Evolutionary conservation across 495 filamentous ascomycete genomes (phyloP).

Genomic region (Tuber melanosporum): DNA sequence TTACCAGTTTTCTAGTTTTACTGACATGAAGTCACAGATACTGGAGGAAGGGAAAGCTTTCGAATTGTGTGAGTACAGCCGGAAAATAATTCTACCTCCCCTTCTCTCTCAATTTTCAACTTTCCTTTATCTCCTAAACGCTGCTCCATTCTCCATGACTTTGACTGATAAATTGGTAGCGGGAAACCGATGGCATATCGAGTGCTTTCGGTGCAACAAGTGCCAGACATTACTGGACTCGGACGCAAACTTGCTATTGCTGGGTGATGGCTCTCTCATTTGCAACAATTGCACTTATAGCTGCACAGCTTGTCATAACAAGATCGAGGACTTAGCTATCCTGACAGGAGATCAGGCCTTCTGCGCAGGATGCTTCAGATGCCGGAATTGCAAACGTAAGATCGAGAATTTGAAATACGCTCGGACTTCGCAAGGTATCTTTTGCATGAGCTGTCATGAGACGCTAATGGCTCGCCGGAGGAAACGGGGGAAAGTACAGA

Average conservation of each 20-base stretch:
- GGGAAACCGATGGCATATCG: constrained; percentile 97
- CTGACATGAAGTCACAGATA: constrained; percentile 54
- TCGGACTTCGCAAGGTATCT: constrained; percentile 94
- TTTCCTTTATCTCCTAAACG: not conserved
- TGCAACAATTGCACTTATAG: constrained; percentile 99
- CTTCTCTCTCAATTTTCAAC: constrained; percentile 4
- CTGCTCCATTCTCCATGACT: constrained; percentile 8
- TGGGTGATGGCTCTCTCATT: constrained; percentile 95
- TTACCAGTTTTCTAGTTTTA: constrained; percentile 74
- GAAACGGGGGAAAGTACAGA: constrained; percentile 72
- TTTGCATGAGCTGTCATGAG: constrained; percentile 99
- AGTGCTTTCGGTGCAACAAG: constrained; percentile 97
- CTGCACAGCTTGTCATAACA: constrained; percentile 92
- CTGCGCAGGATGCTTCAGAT: constrained; percentile 93
- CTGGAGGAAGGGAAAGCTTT: constrained; percentile 98
- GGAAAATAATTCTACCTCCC: constrained; percentile 4
- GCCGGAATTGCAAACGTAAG: constrained; percentile 94
- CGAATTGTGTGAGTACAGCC: constrained; percentile 71
- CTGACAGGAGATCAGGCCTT: constrained; percentile 98
- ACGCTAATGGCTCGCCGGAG: constrained; percentile 92
- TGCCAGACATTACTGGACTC: constrained; percentile 94
- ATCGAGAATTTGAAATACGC: constrained; percentile 99
- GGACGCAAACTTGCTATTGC: constrained; percentile 92
- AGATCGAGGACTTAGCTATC: constrained; percentile 98
- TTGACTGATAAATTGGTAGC: constrained; percentile 50